Conservation (phyloP, 495 filamentous ascomycete genomes). For the Penicillium robsamsonii region DNA sequence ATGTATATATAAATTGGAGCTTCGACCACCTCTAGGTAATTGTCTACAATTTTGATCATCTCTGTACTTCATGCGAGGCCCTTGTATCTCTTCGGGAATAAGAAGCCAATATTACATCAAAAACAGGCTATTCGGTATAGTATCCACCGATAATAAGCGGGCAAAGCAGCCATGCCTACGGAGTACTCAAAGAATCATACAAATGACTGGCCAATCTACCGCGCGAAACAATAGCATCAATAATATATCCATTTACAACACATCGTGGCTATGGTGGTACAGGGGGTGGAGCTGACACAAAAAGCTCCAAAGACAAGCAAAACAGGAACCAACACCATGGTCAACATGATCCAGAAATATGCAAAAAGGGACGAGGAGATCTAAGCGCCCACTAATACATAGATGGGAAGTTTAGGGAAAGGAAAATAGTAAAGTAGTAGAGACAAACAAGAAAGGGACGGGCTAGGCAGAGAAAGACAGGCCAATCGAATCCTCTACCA, state of each 20-base stretch:
- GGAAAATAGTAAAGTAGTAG: conserved; percentile 13
- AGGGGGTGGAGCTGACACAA: conserved; percentile 16
- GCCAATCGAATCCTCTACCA: conserved; percentile 41
- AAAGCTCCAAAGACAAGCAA: conserved; percentile 21
- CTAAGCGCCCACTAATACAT: conserved; percentile 44
- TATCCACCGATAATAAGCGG: background rate
- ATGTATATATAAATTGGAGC: background rate
- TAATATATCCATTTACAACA: conserved; percentile 32
- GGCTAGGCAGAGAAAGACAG: conserved; percentile 10
- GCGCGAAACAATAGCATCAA: background rate
- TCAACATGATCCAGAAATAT: conserved; percentile 34
- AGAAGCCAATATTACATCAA: background rate
- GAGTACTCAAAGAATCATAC: background rate
- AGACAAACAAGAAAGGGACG: conserved; percentile 20
- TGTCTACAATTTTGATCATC: background rate
- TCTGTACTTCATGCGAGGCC: background rate
- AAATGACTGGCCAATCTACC: background rate
- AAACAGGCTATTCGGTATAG: background rate
- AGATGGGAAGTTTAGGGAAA: conserved; percentile 21
- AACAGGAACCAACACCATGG: conserved; percentile 34
- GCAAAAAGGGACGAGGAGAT: conserved; percentile 26
- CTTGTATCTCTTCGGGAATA: background rate
- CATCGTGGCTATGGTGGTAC: conserved; percentile 34
- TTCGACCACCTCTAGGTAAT: background rate
- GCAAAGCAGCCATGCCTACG: background rate